Percentiles rank a stretch among this genome's conserved stretches.
These are phyloP conservation scores for Daphne laureola DNA, from an alignment of 441 rosid genomes.

Conservation along the genomic window DNA sequence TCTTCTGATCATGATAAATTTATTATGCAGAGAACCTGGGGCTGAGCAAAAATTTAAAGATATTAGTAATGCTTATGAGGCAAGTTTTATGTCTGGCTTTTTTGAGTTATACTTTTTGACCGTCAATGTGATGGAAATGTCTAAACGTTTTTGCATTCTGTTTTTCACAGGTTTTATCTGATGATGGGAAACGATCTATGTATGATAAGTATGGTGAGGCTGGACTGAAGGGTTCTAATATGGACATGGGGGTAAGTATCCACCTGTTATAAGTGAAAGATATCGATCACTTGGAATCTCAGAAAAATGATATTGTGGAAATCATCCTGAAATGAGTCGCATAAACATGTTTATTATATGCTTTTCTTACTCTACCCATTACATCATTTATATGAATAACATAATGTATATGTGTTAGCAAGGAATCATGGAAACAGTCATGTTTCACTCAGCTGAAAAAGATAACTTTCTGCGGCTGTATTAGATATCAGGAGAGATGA, in stretches of 20 bases:
- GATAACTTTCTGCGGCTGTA: no score
- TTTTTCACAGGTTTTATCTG: conserved; percentile 70
- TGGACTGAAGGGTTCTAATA: conserved; percentile 88
- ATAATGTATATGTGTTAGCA: no score
- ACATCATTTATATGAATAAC: background rate
- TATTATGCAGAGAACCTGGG: conserved; percentile 58
- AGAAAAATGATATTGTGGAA: no score
- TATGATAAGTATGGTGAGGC: conserved; percentile 96
- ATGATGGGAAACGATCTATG: conserved; percentile 87
- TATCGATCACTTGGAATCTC: background rate
- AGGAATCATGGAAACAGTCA: no score
- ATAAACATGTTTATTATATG: background rate
- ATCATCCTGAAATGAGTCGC: no score
- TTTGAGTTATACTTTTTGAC: conserved; percentile 5
- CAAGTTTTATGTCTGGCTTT: conserved; percentile 21
- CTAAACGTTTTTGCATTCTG: conserved; percentile 7
- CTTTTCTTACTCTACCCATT: background rate
- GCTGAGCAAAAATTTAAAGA: conserved; percentile 96
- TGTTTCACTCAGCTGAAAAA: no score
- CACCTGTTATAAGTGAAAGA: conserved; percentile 1
- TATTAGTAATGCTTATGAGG: conserved; percentile 98
- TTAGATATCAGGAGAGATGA: no score
- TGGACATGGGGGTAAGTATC: conserved; percentile 93
- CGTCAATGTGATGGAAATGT: conserved; percentile 1
- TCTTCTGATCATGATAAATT: background rate